Conservation (phyloP, 345 rosid species). For the Populus alba region DNA sequence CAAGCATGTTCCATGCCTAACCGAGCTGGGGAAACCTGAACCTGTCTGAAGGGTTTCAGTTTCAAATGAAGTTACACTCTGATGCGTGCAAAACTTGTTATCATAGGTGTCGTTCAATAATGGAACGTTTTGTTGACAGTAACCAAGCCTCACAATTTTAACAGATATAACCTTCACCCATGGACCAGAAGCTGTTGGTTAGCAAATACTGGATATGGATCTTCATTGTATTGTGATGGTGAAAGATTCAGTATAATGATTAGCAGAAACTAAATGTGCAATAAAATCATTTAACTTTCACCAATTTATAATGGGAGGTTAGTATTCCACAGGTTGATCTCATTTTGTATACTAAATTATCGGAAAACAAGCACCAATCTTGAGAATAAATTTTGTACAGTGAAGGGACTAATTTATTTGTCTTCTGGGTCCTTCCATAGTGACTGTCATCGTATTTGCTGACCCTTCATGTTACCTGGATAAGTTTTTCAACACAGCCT, state of each 20-base stretch:
- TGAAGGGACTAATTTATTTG: not conserved
- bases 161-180: not conserved
- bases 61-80: too few species aligned
- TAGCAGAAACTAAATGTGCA: not conserved
- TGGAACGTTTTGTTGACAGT: too few species aligned
- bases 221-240: not conserved
- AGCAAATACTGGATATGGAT: not conserved
- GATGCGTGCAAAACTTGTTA: too few species aligned
- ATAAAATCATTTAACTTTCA: not conserved
- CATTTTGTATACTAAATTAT: not conserved
- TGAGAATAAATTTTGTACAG: not conserved
- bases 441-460: not conserved
- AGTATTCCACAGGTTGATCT: not conserved
- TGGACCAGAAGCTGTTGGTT: not conserved
- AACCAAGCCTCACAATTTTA: too few species aligned
- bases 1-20: too few species aligned
- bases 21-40: too few species aligned
- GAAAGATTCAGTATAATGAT: not conserved
- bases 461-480: not conserved
- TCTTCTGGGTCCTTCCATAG: not conserved
- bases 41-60: too few species aligned
- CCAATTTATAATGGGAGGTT: not conserved
- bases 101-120: too few species aligned
- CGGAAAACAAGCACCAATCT: not conserved
- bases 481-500: conserved; percentile 1